Evolutionary conservation across 495 filamentous ascomycete genomes (phyloP).

Genomic region (Neurospora sp.): DNA sequence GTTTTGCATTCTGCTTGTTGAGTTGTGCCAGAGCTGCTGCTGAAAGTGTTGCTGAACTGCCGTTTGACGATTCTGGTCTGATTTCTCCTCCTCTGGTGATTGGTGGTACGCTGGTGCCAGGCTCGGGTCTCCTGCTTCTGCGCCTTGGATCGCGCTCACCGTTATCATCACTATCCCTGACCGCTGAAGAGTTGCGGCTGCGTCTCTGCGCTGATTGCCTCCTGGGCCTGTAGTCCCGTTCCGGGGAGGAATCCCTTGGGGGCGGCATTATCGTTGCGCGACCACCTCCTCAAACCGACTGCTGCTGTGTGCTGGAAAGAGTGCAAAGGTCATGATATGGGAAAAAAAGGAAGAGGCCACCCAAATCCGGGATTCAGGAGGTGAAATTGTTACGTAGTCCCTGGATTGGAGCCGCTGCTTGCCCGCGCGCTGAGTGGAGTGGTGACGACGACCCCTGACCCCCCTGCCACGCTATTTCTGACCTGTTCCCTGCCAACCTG

Average conservation of each 20-base stretch:
- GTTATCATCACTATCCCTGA: not conserved
- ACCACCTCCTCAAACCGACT: not conserved
- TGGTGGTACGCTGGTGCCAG: conserved; percentile 16
- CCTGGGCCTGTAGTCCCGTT: not conserved
- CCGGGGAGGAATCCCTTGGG: not conserved
- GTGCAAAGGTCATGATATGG: not conserved
- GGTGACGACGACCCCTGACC: conserved; percentile 1
- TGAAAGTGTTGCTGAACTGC: conserved; percentile 26
- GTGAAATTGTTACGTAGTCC: not conserved
- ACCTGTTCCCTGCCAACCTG: not conserved
- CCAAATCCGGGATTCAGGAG: not conserved
- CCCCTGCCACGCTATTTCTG: conserved; percentile 8
- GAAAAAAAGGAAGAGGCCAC: not conserved
- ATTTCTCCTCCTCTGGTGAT: not conserved
- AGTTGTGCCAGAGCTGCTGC: conserved; percentile 52
- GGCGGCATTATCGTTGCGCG: not conserved
- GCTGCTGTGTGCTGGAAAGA: not conserved
- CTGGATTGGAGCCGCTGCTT: not conserved
- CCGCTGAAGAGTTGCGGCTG: not conserved
- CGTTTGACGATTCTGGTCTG: conserved; percentile 7
- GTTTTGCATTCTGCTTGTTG: conserved; percentile 43
- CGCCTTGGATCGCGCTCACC: not conserved
- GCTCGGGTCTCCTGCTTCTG: conserved; percentile 10
- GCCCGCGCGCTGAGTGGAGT: not conserved
- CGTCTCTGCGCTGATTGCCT: not conserved